Evolutionary conservation across 345 rosid species (phyloP).

Genomic region (Acer saccharum): DNA sequence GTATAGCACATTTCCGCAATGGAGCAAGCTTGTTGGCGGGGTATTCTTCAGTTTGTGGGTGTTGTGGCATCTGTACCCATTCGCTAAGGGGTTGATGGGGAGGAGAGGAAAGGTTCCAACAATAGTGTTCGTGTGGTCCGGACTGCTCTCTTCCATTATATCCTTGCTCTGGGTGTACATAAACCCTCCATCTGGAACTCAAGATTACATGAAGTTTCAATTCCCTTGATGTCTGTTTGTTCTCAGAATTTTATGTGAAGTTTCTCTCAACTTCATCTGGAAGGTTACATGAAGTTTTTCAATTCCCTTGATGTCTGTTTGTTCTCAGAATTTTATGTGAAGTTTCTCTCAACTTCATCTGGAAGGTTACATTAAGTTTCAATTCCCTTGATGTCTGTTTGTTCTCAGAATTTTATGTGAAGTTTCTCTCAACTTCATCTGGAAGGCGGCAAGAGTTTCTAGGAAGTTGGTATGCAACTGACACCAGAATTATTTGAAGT

Average conservation of each 20-base stretch:
- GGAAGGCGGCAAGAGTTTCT: too few species aligned
- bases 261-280: conserved; percentile 40
- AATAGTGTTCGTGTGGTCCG: conserved; percentile 78
- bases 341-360: conserved; percentile 42
- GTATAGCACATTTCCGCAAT: conserved; percentile 65
- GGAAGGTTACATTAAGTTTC: conserved; percentile 7
- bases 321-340: background rate
- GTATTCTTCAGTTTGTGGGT: conserved; percentile 90
- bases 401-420: background rate
- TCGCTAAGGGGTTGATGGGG: conserved; percentile 87
- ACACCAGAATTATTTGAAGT: conserved; percentile 25
- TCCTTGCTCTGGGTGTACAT: conserved; percentile 76
- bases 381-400: conserved; percentile 44
- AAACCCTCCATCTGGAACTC: conserved; percentile 58
- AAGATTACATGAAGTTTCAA: conserved; percentile 48
- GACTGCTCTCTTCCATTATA: conserved; percentile 61
- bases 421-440: conserved; percentile 42
- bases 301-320: conserved; percentile 44
- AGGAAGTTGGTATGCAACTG: too few species aligned
- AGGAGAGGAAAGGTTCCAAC: conserved; percentile 77
- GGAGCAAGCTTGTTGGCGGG: conserved; percentile 84
- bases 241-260: conserved; percentile 4
- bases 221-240: conserved; percentile 39
- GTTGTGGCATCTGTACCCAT: conserved; percentile 70
- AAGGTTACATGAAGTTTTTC: conserved; percentile 24